phyloP scores from a whole-genome alignment of 1,284 basidiomycete genomes.

The Trichosporon faecale region DNA sequence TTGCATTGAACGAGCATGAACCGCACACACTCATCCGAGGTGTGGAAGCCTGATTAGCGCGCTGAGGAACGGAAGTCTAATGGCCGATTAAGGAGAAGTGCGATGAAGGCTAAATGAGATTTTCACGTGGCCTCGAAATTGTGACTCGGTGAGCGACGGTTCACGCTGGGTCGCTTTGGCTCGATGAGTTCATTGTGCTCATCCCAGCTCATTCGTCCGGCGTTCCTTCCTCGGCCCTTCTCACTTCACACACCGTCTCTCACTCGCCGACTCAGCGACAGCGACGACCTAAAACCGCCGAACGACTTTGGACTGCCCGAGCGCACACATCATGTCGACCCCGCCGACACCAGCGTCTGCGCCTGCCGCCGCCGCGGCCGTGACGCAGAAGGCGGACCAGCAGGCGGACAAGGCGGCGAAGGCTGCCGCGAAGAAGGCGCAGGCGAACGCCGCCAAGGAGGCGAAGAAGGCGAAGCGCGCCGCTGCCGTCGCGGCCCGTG shows the following conservation, averaged over 20 bases:
- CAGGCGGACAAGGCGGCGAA: conserved; percentile 12
- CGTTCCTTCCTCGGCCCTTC: neutral
- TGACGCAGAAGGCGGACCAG: conserved; percentile 7
- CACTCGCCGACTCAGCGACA: neutral
- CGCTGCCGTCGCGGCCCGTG: conserved; percentile 46
- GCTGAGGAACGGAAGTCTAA: neutral
- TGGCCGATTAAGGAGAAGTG: neutral
- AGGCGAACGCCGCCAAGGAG: conserved; percentile 42
- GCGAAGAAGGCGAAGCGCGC: conserved; percentile 50
- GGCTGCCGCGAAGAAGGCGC: conserved; percentile 8
- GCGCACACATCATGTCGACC: conserved; percentile 3
- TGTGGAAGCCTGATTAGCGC: neutral
- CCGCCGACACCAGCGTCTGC: conserved; percentile 7
- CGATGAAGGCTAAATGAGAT: neutral
- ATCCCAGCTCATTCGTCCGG: neutral
- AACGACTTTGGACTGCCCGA: neutral
- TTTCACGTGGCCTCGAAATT: conserved; percentile 10
- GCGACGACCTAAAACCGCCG: neutral
- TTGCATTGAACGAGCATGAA: neutral
- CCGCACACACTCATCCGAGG: too few relatives aligned
- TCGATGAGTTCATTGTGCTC: neutral
- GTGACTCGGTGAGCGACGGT: neutral
- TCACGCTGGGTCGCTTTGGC: neutral
- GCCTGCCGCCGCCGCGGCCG: neutral
- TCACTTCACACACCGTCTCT: neutral